These are phyloP conservation scores for Hyaloperonospora arabidopsidis DNA, from an alignment of 352 stramenopile genomes.

Conservation along the genomic window DNA sequence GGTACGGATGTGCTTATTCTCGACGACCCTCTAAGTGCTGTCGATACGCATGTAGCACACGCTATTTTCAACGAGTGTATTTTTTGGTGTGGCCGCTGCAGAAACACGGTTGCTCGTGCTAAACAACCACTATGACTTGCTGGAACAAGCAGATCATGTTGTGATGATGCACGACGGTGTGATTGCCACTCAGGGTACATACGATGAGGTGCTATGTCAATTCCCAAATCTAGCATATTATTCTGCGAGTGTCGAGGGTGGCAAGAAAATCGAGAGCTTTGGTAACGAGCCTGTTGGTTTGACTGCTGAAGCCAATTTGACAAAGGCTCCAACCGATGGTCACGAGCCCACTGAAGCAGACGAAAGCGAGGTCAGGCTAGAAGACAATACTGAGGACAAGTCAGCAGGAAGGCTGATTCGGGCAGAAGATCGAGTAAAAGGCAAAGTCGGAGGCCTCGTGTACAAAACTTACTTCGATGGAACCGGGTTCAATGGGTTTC, in stretches of 20 bases:
- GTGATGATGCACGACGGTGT: conserved; percentile 61
- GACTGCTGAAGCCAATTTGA: too few species aligned
- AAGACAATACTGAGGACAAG: neutral
- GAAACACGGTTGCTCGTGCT: conserved; percentile 88
- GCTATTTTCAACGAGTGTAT: conserved; percentile 90
- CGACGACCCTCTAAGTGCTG: conserved; percentile 90
- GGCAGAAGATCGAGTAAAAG: conserved; percentile 32
- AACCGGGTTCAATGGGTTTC: conserved; percentile 22
- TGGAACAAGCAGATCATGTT: conserved; percentile 43
- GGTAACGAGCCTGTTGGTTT: neutral
- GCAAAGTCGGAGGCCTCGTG: conserved; percentile 22
- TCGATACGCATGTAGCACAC: conserved; percentile 92
- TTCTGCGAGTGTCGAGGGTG: too few species aligned
- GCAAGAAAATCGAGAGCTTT: too few species aligned
- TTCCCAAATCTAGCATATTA: conserved; percentile 37
- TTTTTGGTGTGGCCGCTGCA: conserved; percentile 30
- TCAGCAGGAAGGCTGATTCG: conserved; percentile 12
- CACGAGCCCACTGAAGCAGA: neutral
- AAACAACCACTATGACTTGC: conserved; percentile 88
- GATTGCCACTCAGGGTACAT: conserved; percentile 73
- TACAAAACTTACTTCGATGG: conserved; percentile 38
- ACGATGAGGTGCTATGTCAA: conserved; percentile 41
- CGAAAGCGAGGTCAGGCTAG: neutral
- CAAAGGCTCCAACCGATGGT: too few species aligned
- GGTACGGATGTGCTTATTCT: conserved; percentile 88